A percentile compares a stretch with the other conserved stretches of the same genome.
Conservation (phyloP, 768 basidiomycete species). For the Lactarius hatsudake region DNA sequence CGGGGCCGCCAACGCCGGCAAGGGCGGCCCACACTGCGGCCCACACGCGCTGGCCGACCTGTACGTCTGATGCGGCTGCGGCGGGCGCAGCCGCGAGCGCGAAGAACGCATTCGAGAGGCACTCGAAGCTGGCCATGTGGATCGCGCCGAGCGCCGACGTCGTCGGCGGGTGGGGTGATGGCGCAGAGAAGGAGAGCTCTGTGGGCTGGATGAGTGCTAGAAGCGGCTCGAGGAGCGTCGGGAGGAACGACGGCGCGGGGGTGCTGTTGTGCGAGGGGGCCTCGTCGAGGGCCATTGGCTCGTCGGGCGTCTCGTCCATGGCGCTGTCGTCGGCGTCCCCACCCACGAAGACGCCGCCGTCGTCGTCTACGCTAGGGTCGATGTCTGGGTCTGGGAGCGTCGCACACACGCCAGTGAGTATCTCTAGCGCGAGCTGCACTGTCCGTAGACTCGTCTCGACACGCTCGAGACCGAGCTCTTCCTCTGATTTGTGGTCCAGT, state of each 20-base stretch:
- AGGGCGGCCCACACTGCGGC: conserved; percentile 63
- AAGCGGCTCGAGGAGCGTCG: conserved; percentile 64
- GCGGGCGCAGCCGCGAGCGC: conserved; percentile 56
- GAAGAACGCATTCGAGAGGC: conserved; percentile 86
- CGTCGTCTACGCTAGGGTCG: conserved; percentile 35
- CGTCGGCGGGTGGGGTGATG: conserved; percentile 81
- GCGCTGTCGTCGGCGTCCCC: conserved; percentile 40
- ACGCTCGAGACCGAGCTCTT: conserved; percentile 67
- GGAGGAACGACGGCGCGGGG: conserved; percentile 45
- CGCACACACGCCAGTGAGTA: conserved; percentile 85
- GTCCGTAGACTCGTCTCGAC: conserved; percentile 72
- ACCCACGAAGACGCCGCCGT: conserved; percentile 45
- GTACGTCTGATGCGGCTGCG: conserved; percentile 43
- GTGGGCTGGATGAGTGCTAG: conserved; percentile 73
- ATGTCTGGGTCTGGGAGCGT: conserved; percentile 76
- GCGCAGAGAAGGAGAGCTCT: conserved; percentile 71
- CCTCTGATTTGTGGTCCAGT: conserved; percentile 70
- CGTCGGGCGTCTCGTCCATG: conserved; percentile 36
- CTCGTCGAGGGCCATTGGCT: conserved; percentile 31
- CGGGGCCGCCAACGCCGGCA: conserved; percentile 54
- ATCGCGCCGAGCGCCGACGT: conserved; percentile 82
- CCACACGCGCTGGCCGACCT: conserved; percentile 58
- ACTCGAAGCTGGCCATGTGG: conserved; percentile 83
- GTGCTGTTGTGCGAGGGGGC: conserved; percentile 4
- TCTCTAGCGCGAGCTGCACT: conserved; percentile 80